These are phyloP conservation scores for Sphagnurus paluster DNA, from an alignment of 1,284 basidiomycete genomes.

Conservation along the genomic window DNA sequence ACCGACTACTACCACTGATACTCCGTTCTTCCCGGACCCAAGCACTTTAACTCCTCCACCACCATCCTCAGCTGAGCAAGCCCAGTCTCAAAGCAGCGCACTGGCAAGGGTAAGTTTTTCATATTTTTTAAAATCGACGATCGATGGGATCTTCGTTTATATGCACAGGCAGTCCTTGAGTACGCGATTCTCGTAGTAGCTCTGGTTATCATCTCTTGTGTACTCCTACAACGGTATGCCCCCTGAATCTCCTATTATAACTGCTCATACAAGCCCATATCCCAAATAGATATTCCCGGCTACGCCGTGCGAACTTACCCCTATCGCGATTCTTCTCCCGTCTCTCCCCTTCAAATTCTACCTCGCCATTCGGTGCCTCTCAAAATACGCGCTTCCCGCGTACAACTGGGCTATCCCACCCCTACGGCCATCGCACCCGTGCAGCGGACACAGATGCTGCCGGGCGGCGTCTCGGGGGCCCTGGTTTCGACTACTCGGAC, in stretches of 20 bases:
- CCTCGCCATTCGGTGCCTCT: neutral
- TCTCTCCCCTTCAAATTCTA: conserved; percentile 1
- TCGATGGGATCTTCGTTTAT: neutral
- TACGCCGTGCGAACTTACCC: conserved; percentile 14
- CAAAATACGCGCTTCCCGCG: conserved; percentile 18
- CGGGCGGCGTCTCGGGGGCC: conserved; percentile 32
- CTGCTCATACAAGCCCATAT: neutral
- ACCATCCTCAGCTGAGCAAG: neutral
- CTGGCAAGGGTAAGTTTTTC: conserved; percentile 22
- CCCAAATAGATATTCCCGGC: conserved; percentile 6
- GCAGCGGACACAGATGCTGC: conserved; percentile 36
- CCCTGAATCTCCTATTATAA: neutral
- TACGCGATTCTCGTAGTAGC: conserved; percentile 28
- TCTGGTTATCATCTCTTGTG: conserved; percentile 19
- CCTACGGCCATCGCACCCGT: conserved; percentile 20
- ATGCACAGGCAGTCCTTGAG: conserved; percentile 27
- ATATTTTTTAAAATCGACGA: neutral
- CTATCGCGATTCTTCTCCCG: conserved; percentile 15
- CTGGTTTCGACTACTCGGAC: conserved; percentile 21
- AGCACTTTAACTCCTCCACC: conserved; percentile 9
- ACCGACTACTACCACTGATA: conserved; percentile 10
- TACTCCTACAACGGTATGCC: conserved; percentile 27
- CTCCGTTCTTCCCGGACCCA: conserved; percentile 27
- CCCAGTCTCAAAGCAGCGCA: conserved; percentile 5
- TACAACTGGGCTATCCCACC: conserved; percentile 18